These are phyloP conservation scores for Rhododendron ferrugineum DNA, from an alignment of 148 eudicot genomes.

Conservation along the genomic window DNA sequence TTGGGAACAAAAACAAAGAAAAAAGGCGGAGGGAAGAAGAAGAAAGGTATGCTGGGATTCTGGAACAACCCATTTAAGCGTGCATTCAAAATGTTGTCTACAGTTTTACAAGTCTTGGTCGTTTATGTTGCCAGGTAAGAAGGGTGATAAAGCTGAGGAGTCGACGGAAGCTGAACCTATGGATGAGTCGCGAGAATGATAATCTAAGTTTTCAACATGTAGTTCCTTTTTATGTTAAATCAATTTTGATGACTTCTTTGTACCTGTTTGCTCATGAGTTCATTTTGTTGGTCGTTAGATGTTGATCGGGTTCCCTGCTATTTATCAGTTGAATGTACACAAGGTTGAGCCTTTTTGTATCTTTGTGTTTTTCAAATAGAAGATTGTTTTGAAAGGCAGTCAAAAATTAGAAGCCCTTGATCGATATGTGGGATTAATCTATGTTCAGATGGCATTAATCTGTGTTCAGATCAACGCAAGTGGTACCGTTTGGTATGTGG, in stretches of 20 bases:
- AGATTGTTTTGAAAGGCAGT: neutral
- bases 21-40: conserved; percentile 98
- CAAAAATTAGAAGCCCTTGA: neutral
- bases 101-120: neutral
- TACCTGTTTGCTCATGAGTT: conserved; percentile 20
- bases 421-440: no score
- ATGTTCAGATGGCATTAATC: neutral
- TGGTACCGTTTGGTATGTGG: neutral
- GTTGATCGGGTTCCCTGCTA: neutral
- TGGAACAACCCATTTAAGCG: neutral
- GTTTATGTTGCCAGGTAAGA: conserved; percentile 35
- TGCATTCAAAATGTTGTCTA: neutral
- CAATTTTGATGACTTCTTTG: conserved; percentile 38
- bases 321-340: neutral
- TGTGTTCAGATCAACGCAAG: neutral
- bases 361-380: neutral
- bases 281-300: neutral
- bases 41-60: conserved; percentile 57
- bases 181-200: conserved; percentile 25
- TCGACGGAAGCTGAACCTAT: conserved; percentile 34
- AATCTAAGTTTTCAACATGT: conserved; percentile 2
- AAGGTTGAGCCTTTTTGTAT: neutral
- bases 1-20: conserved; percentile 77
- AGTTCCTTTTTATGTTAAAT: neutral
- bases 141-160: conserved; percentile 44